Base-by-base conservation (phyloP, 805 yeast species). In the Nakazawaea populi region DNA sequence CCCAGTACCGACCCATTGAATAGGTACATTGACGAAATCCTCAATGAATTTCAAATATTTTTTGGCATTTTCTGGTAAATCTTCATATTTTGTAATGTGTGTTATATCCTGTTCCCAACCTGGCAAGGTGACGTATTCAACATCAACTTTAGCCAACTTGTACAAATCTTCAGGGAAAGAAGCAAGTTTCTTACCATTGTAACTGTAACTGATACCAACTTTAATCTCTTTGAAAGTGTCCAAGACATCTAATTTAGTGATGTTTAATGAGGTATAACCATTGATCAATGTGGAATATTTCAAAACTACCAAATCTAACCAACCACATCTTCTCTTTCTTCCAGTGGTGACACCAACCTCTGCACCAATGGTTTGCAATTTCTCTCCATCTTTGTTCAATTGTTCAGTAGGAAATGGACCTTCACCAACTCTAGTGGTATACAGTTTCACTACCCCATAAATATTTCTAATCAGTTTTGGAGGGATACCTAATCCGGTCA, bases 321-420 rank as follows among this genome's bases (percentile, higher is more conserved):
- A 94, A 52, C 99, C 99, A 70, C 99, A 94, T 73, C 99, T 85
- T 77, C 99, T 87, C 79, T 91, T 90, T 75, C 99, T 85, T 59
- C 99, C 99, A 37, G 99, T 94, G 56, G 99, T 94, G 60, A 94
- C 99, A 71, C 99, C 99, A 63, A 67, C 88, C 72, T 94, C 99
- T 52, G 91, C 96, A 63, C 99, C 99, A 56, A 94, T 88, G 42
- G 76, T 71, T 70, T 94, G 99, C 65, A 94, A 76, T 58, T 82
- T 80, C 62, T 87, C 96, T 64, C 99, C 99, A 45, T 74, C 81
- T 37, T 73, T 83, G 68, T 92, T 90, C 66, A 91, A 79, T 68
- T 91, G 98, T 72, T 94, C 99, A 52, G 98, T 85, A 55, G 99
- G 97, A 87, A 94, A 94, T 34, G 99, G 99, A 57, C 99, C 99